Base-by-base conservation (phyloP, 1,284 basidiomycete genomes). In the Lentinula novae-zelandiae region DNA sequence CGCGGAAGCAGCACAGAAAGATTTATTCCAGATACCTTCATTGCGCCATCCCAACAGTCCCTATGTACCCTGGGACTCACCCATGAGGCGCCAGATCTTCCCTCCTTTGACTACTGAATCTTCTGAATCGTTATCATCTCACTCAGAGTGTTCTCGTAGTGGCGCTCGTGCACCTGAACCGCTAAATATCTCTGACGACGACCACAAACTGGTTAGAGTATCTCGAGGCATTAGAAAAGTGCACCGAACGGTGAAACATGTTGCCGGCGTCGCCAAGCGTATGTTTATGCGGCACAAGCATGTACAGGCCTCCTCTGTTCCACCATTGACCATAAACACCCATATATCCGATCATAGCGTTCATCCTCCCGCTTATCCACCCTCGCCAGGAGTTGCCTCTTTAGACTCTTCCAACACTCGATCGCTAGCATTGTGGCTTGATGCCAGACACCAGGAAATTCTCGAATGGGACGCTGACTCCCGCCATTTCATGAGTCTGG, bases 21-120 rank as follows among this genome's bases (percentile, higher is more conserved):
- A 60, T 52, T 46, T 50, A 38, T 55, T 60, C 33, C 62, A 62
- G 10, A 57, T 62, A 12, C 57, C 62, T 36, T 46, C 64, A 8
- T 17, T 65, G 20, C 53, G 51, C 33, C 78, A 81, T 65, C 77
- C 77, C 4, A 82, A 82, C 58, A 79, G 76, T 66, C 80, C 81
- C 33, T 80, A 80, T 58, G 75, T 78, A 5, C 80, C 79, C 12
- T 82, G 78, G 78, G 64, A 72, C 5, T 69, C 72, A 27, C 69
- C 73, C n/a, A 66, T 71, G 53, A 73, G 77, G 57, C 72, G 69
- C 40, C 70, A 74, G 53, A 73, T 77, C 55, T 69, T 81, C 46
- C 69, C 66, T 5, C 71, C 74, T 8, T 61, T 68, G 36, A 72
- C 69, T 1, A 67, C 71, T 13, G 57, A 66, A 27, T 69, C 73